phyloP scores from a whole-genome alignment of 805 yeast genomes.

The Diddensiella transvaalensis region DNA sequence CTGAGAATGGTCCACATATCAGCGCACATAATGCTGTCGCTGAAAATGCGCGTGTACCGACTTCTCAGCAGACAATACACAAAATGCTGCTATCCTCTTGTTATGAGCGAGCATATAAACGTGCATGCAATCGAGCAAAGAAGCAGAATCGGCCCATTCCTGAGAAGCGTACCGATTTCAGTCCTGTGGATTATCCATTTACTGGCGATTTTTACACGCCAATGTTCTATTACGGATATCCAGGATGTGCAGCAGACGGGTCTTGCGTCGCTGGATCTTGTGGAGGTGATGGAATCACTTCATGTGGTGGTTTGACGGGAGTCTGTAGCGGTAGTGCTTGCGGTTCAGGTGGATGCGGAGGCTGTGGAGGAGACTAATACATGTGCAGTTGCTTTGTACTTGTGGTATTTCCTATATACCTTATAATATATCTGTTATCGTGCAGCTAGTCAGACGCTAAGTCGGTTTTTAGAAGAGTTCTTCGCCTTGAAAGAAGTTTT shows the following conservation, averaged over 20 bases:
- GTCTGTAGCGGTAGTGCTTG: slow-evolving; percentile 10
- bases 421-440: too few relatives aligned
- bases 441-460: too few relatives aligned
- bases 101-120: slow-evolving; percentile 1
- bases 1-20: slow-evolving; percentile 9
- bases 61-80: neutral
- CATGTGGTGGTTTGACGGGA: slow-evolving; percentile 8
- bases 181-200: slow-evolving; percentile 6
- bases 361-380: slow-evolving; percentile 9
- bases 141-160: neutral
- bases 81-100: neutral
- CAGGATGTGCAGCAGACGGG: neutral
- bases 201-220: slow-evolving; percentile 1
- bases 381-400: too few relatives aligned
- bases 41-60: neutral
- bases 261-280: slow-evolving; percentile 7
- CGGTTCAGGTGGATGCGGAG: slow-evolving; percentile 4
- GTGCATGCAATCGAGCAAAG: slow-evolving; percentile 7
- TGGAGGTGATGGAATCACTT: slow-evolving; percentile 2
- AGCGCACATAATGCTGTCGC: slow-evolving; percentile 15
- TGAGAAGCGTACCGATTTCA: too few relatives aligned
- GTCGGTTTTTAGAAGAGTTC: too few relatives aligned
- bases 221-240: neutral
- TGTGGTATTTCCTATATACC: too few relatives aligned
- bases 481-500: too few relatives aligned